A percentile compares a stretch with the other conserved stretches of the same genome.
phyloP scores from a whole-genome alignment of 352 stramenopile genomes.

The Pilasporangium apinafurcum region DNA sequence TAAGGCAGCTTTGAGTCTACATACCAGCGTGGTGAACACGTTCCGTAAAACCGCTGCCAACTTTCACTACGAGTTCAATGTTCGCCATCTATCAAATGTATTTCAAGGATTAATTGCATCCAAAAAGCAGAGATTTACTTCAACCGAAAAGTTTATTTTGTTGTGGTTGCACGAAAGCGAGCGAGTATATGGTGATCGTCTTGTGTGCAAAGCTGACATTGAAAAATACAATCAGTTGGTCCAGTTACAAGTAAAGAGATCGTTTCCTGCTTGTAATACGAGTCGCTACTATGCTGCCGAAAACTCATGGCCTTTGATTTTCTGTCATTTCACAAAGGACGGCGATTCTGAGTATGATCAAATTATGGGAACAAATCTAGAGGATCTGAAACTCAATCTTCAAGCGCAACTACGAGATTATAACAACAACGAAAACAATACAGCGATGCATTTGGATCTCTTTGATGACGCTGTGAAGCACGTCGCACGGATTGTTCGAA shows the following conservation, averaged over 20 bases:
- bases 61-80: constrained; percentile 98
- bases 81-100: constrained; percentile 93
- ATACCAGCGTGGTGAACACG: constrained; percentile 86
- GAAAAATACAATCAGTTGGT: constrained; percentile 93
- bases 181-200: constrained; percentile 92
- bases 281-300: constrained; percentile 91
- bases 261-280: constrained; percentile 90
- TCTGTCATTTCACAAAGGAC: constrained; percentile 95
- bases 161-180: constrained; percentile 96
- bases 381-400: constrained; percentile 87
- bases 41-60: constrained; percentile 95
- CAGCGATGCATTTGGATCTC: constrained; percentile 94
- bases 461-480: constrained; percentile 97
- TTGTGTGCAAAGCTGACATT: constrained; percentile 91
- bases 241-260: constrained; percentile 91
- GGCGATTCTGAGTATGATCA: constrained; percentile 92
- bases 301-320: constrained; percentile 94
- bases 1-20: constrained; percentile 91
- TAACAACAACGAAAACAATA: constrained; percentile 95
- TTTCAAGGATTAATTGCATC: constrained; percentile 95
- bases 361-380: constrained; percentile 84
- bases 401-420: constrained; percentile 90
- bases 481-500: constrained; percentile 92
- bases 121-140: constrained; percentile 89
- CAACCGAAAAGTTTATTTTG: constrained; percentile 91